phyloP scores from a whole-genome alignment of 106 monocot species.

The Triglochin maritima region DNA sequence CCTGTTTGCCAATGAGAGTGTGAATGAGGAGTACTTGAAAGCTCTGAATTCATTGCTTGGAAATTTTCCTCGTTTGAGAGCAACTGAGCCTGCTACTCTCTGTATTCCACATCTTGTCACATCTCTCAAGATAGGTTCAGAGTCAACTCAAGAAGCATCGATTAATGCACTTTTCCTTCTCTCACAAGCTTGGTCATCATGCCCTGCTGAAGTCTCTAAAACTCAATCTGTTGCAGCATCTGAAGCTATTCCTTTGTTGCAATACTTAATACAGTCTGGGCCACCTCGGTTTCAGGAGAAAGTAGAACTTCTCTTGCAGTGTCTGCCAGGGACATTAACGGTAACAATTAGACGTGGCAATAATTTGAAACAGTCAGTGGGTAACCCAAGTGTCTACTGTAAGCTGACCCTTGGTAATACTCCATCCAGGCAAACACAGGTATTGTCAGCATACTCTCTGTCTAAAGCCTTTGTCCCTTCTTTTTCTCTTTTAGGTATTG shows the following conservation, averaged over 20 bases:
- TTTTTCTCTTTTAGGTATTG: too few species aligned
- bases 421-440: conserved; percentile 85
- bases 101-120: conserved; percentile 92
- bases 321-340: conserved; percentile 83
- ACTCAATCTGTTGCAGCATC: conserved; percentile 94
- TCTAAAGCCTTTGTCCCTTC: too few species aligned
- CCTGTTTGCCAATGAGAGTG: conserved; percentile 74
- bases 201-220: conserved; percentile 90
- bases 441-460: conserved; percentile 8
- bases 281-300: conserved; percentile 98
- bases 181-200: conserved; percentile 95
- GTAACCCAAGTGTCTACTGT: conserved; percentile 90
- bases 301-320: conserved; percentile 88
- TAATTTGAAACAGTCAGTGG: conserved; percentile 95
- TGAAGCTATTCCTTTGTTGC: conserved; percentile 90
- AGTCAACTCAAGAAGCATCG: conserved; percentile 90
- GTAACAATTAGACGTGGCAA: conserved; percentile 87
- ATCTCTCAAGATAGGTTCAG: conserved; percentile 82
- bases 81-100: conserved; percentile 88
- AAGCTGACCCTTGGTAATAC: conserved; percentile 90
- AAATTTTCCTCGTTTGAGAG: conserved; percentile 90
- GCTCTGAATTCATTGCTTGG: conserved; percentile 79
- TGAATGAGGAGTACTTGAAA: conserved; percentile 88
- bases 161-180: conserved; percentile 85
- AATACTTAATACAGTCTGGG: conserved; percentile 95